Base-by-base conservation (phyloP, 768 basidiomycete genomes). In the Boletellus ananas region DNA sequence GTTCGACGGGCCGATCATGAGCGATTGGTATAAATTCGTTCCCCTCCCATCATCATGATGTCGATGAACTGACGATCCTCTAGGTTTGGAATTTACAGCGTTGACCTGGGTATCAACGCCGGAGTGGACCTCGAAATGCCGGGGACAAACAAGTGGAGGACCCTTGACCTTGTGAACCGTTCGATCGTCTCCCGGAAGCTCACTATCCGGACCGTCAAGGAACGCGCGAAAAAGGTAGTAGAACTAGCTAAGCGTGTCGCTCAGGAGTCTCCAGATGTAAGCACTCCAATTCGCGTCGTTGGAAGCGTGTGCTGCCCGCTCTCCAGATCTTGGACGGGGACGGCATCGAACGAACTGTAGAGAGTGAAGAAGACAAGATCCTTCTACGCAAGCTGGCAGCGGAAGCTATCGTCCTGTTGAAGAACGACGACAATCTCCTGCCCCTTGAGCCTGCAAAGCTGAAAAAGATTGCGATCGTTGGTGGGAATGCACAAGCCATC, bases 111-210 rank as follows among this genome's bases (percentile, higher is more conserved):
- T 21, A 70, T 87, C 52, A 90, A 89, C 51, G 85, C 87, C n/a
- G 87, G 87, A 3, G 71, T 90, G 20, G 85, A 90, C 60, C 76
- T 91, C 34, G 87, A 89, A 63, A 89, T 88, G 85, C 87, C 86
- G 0, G 87, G 88, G 2, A 69, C 70, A 13, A 83, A 84, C 67
- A 87, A 88, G 55, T 88, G 86, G 87, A 77, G 87, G 7, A 80
- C 79, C 0, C 73, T 83, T n/a, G 81, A 85, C 51, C 74, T 82
- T 31, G 77, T 88, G 58, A 80, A 79, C 55, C 75, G 85, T 21
- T 79, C 76, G 0, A 76, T 87, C 42, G 58, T 64, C 6, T 75
- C 84, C 1, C 71, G 83, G 17, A 91, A 91, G 67, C 65, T 90
- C 38, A 81, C 78, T 1, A 65, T 74, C n/a, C 74, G 80, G 14